A percentile compares a stretch with the other conserved stretches of the same genome.
Conservation (phyloP, 1,284 basidiomycete species). For the Pterulicium gracile region DNA sequence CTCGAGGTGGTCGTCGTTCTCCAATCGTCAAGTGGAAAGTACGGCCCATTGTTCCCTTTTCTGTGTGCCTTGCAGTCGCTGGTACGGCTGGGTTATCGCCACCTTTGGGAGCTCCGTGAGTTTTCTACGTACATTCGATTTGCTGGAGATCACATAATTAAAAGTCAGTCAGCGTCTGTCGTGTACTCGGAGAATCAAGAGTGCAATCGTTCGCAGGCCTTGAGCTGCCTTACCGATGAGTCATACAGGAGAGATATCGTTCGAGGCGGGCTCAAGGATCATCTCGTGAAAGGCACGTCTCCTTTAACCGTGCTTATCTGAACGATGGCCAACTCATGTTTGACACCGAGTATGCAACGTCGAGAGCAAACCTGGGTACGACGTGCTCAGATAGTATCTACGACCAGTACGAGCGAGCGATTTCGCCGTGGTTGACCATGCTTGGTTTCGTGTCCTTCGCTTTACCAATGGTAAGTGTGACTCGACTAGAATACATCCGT, state of each 20-base stretch:
- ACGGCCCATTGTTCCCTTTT: not conserved
- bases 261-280: not conserved
- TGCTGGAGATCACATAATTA: not conserved
- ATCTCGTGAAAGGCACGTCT: not conserved
- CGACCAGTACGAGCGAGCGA: slow-evolving; percentile 10
- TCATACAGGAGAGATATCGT: not conserved
- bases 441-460: slow-evolving; percentile 15
- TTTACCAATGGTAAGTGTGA: slow-evolving; percentile 19
- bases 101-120: not conserved
- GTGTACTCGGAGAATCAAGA: not conserved
- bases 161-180: not conserved
- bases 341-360: not conserved
- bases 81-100: not conserved
- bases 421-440: slow-evolving; percentile 12
- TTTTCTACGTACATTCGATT: not conserved
- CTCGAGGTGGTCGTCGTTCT: not conserved
- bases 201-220: not conserved
- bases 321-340: slow-evolving; percentile 6
- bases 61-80: not conserved
- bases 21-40: not conserved
- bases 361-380: not conserved
- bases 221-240: not conserved
- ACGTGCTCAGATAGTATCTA: not conserved
- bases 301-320: slow-evolving; percentile 13
- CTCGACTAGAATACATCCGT: no score